Evolutionary conservation across 441 rosid genomes (phyloP), one percentile per base, ranked within the genome.

Genomic region (Pelargonium citronellum): DNA sequence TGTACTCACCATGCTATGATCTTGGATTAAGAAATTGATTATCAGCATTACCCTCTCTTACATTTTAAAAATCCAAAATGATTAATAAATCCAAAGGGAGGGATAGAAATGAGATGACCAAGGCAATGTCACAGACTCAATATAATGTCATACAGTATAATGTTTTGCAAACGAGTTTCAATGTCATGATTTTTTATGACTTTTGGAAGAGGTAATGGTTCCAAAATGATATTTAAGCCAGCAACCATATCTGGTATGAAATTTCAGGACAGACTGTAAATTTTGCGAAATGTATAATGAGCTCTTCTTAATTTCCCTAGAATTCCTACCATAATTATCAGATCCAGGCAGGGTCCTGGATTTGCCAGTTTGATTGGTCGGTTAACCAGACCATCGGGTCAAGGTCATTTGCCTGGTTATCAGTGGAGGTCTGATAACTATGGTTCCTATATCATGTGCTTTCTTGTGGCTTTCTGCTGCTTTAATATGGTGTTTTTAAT

Each of bases 381-480:
- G 41, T 37, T 37, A 37, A 37, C 41, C 41, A 8, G 8, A 37
- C 41, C 41, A 37, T 37, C 6, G 8, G 41, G 41, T 37, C 41
- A 37, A 37, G 41, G 6, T 37, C 41, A 8, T 37, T 37, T 37
- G 41, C 41, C 41, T 37, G 1, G 7, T 37, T 37, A 37, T 8
- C 8, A 6, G 41, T 37, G 41, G 41, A 5, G 41, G 6, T 37
- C 41, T 37, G 41, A 37, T 37, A 37, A 37, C 41, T 37, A 37
- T 37, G 41, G 39, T 43, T n/a, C 17, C 20, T 9, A 5, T 75
- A 17, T 64, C 34, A 34, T 19, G 63, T 66, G 43, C 67, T 66
- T 61, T 41, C n/a, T 75, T 60, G 20, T 22, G 10, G 5, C 47
- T 24, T 46, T 37, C 41, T 12, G 39, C 47, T 46, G 15, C n/a